Base-by-base conservation (phyloP, 106 monocot species). In the Apostasia shenzhenica region DNA sequence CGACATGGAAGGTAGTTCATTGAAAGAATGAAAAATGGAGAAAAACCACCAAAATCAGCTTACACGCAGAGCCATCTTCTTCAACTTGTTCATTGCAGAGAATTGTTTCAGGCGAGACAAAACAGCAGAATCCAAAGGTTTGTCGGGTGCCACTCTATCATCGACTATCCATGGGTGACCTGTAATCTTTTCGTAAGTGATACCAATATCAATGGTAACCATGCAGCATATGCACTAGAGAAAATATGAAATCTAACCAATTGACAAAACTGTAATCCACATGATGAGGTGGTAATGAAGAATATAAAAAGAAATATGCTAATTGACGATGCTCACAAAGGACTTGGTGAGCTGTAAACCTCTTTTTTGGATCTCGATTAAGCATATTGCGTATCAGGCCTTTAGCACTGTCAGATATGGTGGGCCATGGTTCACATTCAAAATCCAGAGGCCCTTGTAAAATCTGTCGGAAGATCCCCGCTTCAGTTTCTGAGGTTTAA, bases 361-460 rank as follows among this genome's bases (percentile, higher is more conserved):
- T 81, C 60, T 80, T 80, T 51, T 74, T 84, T 11, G 89, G 93
- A 63, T 93, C 76, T 55, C 89, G 76, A 56, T 79, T 82, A 12
- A 93, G 77, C 89, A 93, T 93, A 70, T 84, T 86, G 55, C 80
- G 81, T 63, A 93, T 89, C 59, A 93, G 66, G 48, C 89, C 93
- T 73, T 93, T 93, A 45, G 89, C 89, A 80, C 83, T 78, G 7
- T 93, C 89, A 69, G 93, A 93, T 53, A 89, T 89, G 12, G 44
- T 48, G 65, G 89, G 93, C 93, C 93, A 93, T 67, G 93, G 93
- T 70, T 93, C 86, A 6, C 84, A 84, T 82, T 86, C 80, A 71
- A 93, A 93, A 77, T 93, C 93, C 63, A 93, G 43, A 13, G 68
- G 59, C 41, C 70, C 85, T 81, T 81, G 75, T 47, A 90, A 66